Base-by-base conservation (phyloP, 306 rosid species). In the Nissolia schottii region DNA sequence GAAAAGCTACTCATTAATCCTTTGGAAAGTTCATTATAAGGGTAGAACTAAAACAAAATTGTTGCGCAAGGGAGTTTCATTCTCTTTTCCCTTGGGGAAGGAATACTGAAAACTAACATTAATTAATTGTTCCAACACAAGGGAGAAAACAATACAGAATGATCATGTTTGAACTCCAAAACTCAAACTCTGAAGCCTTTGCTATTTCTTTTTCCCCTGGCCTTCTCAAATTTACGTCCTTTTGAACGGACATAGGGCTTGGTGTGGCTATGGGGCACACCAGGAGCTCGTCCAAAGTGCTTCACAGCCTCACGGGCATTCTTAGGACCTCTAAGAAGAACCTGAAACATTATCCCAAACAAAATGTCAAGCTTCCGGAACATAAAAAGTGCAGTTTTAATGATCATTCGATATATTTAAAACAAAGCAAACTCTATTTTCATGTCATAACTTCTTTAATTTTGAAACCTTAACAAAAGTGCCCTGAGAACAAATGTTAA, bases 241-340 rank as follows among this genome's bases (percentile, higher is more conserved):
- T 77, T 82, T 2, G 87, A 3, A 37, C 85, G 85, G 7, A 84
- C 82, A 67, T 82, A 84, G 15, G 91, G 91, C 75, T 87, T 87
- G 73, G 89, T 77, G 77, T 87, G 84, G 70, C 91, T 77, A 66
- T 87, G 91, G 29, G 91, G 91, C 53, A 87, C 91, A 75, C 91
- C 91, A 63, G 91, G 89, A 20, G 89, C 91, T 20, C 87, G 84
- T 11, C 91, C 91, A 7, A 87, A 87, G 79, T 87, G 91, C 83
- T 87, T 87, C 31, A 84, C 89, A 38, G 91, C 91, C 68, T 84
- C 91, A 24, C 91, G 84, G 22, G 90, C 82, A 84, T 84, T 87
- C 84, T 87, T 87, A 1, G 85, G 88, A n/a, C 88, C 87, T 67
- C 91, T 77, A 20, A 87, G 82, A 18, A 84, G 87, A 68, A 87